phyloP scores from a whole-genome alignment of 2,329 filamentous ascomycete genomes.

The Fusarium falciforme region DNA sequence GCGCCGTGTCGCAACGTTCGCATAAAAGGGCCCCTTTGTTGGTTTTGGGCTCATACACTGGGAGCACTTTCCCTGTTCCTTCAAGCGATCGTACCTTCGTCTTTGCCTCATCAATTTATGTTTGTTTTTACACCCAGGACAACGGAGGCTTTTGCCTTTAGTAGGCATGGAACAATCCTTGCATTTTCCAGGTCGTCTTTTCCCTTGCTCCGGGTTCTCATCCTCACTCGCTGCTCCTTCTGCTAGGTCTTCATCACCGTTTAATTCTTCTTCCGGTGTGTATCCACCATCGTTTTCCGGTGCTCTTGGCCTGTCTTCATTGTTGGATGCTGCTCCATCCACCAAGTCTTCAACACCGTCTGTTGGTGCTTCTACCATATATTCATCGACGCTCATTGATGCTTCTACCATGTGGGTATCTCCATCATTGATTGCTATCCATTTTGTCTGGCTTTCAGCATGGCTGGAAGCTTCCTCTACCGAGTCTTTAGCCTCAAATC shows the following conservation, averaged over 20 bases:
- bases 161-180: not conserved
- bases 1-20: too few relatives aligned
- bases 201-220: not conserved
- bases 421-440: not conserved
- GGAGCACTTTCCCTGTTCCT: not conserved
- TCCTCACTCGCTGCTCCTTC: not conserved
- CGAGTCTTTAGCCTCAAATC: not conserved
- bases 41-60: fast-evolving
- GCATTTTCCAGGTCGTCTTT: not conserved
- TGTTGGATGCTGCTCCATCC: not conserved
- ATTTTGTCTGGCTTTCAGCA: not conserved
- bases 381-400: not conserved
- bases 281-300: not conserved
- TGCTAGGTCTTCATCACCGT: not conserved
- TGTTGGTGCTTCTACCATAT: not conserved
- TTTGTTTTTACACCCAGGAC: not conserved
- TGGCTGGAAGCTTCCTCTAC: not conserved
- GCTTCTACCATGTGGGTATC: not conserved
- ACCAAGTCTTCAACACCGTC: not conserved
- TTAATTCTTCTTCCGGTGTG: not conserved
- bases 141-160: not conserved
- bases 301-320: not conserved
- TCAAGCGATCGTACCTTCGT: not conserved
- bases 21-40: not conserved
- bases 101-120: fast-evolving